Evolutionary conservation across 1,284 basidiomycete species (phyloP), one percentile per base, ranked within the genome.

Genomic region (Dichomitus squalens): DNA sequence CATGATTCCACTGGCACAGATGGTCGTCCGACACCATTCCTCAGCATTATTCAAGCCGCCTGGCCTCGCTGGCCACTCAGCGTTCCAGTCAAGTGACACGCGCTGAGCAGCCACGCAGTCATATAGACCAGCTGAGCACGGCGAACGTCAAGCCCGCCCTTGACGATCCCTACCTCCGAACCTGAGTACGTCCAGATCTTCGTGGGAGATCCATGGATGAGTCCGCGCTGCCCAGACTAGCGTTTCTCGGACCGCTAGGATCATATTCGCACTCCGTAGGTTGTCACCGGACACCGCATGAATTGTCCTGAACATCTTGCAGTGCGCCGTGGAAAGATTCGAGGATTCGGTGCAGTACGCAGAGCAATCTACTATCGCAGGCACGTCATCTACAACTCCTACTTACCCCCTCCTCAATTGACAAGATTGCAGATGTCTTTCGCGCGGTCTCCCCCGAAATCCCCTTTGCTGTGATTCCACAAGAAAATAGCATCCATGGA

Each of bases 231-330:
- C 68, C 71, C 7, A 67, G 65, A 55, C 54, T 75, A 20, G 71
- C 69, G 29, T 84, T 86, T 67, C 75, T 92, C 29, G 90, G 90
- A 8, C 90, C 90, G 21, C 68, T 79, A 47, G 90, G 90, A 44
- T 92, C 90, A 35, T 91, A 90, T 69, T 83, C 89, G 46, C 89
- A 92, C 64, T 87, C 91, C 77, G 90, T 86, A 58, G 57, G 79
- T 69, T 6, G 29, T 14, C 9, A 31, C 21, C 46, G 7, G 9
- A 16, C 16, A 20, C 21, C 33, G 8, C 16, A 21, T 8, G 7
- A 16, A 18, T 3, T 49, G 35, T 52, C 47, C 39, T 53, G 14
- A 36, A 25, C n/a, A 20, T 35, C 31, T 18, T 38, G 48, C 62
- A 92, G 90, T 87, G 84, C 38, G 87, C 87, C 5, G 72, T 79